Evolutionary conservation across 2,329 filamentous ascomycete genomes (phyloP), one percentile per base, ranked within the genome.

Genomic region (Talaromyces sp.): DNA sequence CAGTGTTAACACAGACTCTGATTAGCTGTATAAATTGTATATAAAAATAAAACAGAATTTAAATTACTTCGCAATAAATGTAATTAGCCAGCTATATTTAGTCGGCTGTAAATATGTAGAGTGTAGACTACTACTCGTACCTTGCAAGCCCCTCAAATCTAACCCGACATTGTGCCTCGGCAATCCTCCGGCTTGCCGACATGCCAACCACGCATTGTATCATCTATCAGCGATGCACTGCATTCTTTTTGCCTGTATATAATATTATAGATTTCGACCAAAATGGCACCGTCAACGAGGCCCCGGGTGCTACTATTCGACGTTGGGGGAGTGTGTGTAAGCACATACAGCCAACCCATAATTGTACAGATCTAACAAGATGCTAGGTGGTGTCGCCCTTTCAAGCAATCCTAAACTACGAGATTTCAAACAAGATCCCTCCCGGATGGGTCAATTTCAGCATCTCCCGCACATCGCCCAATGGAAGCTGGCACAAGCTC

Each of bases 321-420:
- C 77, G 95, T 99, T 68, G 95, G 95, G 44, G 95, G 95, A 65
- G 95, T 99, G 68, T 96, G 92, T 83, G 94, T 96, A 89, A 82
- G 91, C 53, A 36, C 40, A 23, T 40, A 14, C 30, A 23, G 3
- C 12, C n/a, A n/a, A 12, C 10, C n/a, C 10, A 52, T 5, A 16
- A n/a, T 36, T 56, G 56, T 30, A 30, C 36, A 14, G 30, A 18
- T 42, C 14, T 54, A 31, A 53, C 14, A 8, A 16, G 23, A 59
- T 6, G 1, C 1, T 66, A 96, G 93, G 92, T 97, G 60, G 81
- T 89, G 28, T 97, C 92, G 1, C 95, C 95, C 9, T 93, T 99
- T 71, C 92, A 96, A 79, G 88, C 91, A 2, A 98, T 99, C 69
- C 83, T 96, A 61, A 89, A 96, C 77, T 97, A 97, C 74, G 95